Evolutionary conservation across 78 protist genomes (phyloP).

Genomic region (Anaeramoeba ignava): DNA sequence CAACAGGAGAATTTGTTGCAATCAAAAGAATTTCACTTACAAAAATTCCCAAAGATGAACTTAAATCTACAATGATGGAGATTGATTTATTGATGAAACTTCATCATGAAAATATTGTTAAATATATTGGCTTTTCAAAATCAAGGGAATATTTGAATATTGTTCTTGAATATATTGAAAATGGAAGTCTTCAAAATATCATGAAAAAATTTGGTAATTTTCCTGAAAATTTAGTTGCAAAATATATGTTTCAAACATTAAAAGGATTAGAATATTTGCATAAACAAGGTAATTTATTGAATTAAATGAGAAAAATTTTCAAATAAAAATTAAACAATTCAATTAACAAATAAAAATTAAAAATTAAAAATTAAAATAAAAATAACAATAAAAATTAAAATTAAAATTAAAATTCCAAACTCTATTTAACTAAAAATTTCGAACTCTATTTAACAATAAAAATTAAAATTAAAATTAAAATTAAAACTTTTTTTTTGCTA

Average conservation of each 20-base stretch:
- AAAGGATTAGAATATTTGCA: background rate
- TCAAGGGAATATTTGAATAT: constrained; percentile 56
- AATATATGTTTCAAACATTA: constrained; percentile 63
- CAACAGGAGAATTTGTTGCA: constrained; percentile 58
- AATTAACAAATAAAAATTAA: too few relatives aligned
- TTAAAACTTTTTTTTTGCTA: constrained; percentile 8
- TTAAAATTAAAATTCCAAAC: background rate
- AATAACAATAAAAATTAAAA: too few relatives aligned
- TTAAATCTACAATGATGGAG: constrained; percentile 31
- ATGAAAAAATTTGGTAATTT: constrained; percentile 64
- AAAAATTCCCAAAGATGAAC: constrained; percentile 40
- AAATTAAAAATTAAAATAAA: too few relatives aligned
- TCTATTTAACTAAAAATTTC: background rate
- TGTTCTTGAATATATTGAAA: constrained; percentile 73
- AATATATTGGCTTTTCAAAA: constrained; percentile 33
- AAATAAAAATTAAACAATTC: too few relatives aligned
- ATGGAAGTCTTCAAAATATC: constrained; percentile 71
- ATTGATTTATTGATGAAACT: constrained; percentile 56
- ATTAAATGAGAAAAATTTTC: too few relatives aligned
- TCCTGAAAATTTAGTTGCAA: constrained; percentile 64
- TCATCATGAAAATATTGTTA: constrained; percentile 63
- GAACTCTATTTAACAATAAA: background rate
- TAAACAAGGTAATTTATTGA: background rate
- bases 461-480: background rate
- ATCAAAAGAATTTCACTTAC: constrained; percentile 54